phyloP scores from a whole-genome alignment of 768 basidiomycete species.

The Tulasnella sp. region DNA sequence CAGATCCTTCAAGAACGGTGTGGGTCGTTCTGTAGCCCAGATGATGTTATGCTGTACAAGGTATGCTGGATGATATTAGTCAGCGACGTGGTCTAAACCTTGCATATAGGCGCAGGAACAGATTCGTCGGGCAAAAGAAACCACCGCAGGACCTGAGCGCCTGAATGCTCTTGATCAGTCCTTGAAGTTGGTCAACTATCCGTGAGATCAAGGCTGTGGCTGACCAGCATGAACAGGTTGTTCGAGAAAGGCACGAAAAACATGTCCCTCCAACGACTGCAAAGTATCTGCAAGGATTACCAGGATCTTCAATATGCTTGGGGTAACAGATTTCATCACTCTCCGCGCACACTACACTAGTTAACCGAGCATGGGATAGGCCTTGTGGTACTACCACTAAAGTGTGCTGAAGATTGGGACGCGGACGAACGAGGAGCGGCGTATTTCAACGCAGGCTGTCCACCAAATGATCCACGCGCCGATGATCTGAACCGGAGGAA shows the following conservation, averaged over 20 bases:
- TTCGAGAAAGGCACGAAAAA: constrained; percentile 84
- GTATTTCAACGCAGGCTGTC: constrained; percentile 61
- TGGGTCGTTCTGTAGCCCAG: constrained; percentile 95
- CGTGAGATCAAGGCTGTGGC: background rate
- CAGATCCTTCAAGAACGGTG: constrained; percentile 91
- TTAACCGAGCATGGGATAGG: constrained; percentile 38
- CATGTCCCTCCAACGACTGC: constrained; percentile 72
- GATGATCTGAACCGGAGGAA: constrained; percentile 52
- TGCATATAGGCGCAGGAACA: constrained; percentile 76
- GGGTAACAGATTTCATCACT: constrained; percentile 42
- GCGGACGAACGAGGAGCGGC: constrained; percentile 54
- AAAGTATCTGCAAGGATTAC: constrained; percentile 85
- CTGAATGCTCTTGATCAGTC: constrained; percentile 80
- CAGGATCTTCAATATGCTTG: constrained; percentile 73
- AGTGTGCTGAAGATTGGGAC: constrained; percentile 74
- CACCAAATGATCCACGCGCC: constrained; percentile 50
- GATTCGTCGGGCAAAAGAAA: constrained; percentile 80
- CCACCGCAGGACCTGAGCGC: constrained; percentile 61
- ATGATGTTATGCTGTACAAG: constrained; percentile 98
- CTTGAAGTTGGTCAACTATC: constrained; percentile 42
- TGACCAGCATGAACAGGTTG: constrained; percentile 41
- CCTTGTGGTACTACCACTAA: constrained; percentile 74
- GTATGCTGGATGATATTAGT: constrained; percentile 34
- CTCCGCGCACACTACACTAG: background rate
- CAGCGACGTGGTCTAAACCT: background rate